Base-by-base conservation (phyloP, 305 asterid species). In the Fraxinus angustifolia region DNA sequence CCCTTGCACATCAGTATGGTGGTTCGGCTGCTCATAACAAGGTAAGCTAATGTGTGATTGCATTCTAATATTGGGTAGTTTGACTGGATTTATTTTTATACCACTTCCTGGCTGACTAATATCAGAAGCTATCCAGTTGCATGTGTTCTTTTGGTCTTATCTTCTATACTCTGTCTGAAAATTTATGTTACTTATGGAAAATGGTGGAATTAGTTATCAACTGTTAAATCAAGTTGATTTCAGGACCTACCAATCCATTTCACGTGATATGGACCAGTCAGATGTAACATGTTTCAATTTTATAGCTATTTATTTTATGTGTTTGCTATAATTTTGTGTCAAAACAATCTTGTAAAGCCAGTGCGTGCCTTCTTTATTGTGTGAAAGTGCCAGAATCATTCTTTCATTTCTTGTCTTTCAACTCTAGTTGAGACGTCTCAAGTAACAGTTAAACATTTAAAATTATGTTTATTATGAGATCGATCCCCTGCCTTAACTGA, bases 21-120 rank as follows among this genome's bases (percentile, higher is more conserved):
- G 99, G 99, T 73, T 96, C 99, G 34, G 99, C 98, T 83, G 99
- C 99, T 82, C 99, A 96, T 92, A 96, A 96, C 87, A 96, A 93
- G 94, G 99, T 90, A 84, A 84, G 86, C 35, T 83, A 70, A 83
- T 83, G 42, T 81, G 67, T 70, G 38, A 68, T 81, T 77, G 48
- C 53, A 19, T 76, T 16, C 78, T 73, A 14, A 21, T 68, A 36
- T 72, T 73, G 48, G 76, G 50, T 62, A 40, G 30, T 14, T 53
- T 19, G 72, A 35, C 72, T 68, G 58, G 77, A 17, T 73, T 42
- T 45, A 40, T 35, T 75, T 16, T 8, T 35, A 74, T 67, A 38
- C 33, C 67, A n/a, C 5, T 58, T 23, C 65, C 68, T 74, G 45
- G 38, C 77, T 72, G 56, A 40, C 77, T 77, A 35, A 79, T 58